Percentiles rank a stretch among this genome's conserved stretches.
Evolutionary conservation across 2,329 filamentous ascomycete genomes (phyloP).

Genomic region (Dichotomopilus funicola): DNA sequence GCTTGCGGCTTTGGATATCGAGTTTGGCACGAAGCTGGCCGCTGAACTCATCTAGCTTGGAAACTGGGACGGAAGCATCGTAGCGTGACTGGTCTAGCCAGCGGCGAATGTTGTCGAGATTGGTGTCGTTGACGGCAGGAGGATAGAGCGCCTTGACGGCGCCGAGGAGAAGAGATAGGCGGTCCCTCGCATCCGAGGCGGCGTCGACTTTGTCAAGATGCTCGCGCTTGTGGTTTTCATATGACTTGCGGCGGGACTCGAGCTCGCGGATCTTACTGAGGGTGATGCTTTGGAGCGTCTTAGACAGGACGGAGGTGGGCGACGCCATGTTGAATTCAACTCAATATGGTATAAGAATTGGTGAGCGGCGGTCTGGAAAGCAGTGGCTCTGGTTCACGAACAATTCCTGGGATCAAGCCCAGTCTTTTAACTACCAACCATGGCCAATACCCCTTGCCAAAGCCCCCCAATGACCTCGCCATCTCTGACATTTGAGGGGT

Average conservation of each 20-base stretch:
- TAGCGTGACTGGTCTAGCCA: conserved; percentile 33
- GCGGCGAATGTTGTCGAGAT: conserved; percentile 28
- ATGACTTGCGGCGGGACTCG: conserved; percentile 25
- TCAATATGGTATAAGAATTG: background rate
- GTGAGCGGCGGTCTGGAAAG: background rate
- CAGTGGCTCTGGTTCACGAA: too few relatives aligned
- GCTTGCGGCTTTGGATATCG: conserved; percentile 32
- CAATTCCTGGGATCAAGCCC: too few relatives aligned
- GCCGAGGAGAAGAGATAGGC: conserved; percentile 20
- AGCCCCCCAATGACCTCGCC: too few relatives aligned
- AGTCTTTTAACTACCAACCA: too few relatives aligned
- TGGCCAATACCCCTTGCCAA: too few relatives aligned
- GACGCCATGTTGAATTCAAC: conserved; percentile 16
- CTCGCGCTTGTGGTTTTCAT: conserved; percentile 36
- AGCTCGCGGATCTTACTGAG: conserved; percentile 28
- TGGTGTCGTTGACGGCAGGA: conserved; percentile 5
- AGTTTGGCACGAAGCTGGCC: conserved; percentile 28
- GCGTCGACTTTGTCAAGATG: conserved; percentile 30
- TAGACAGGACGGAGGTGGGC: conserved; percentile 24
- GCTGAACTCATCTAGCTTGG: conserved; percentile 29
- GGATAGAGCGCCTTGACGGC: conserved; percentile 22
- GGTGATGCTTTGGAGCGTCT: conserved; percentile 27
- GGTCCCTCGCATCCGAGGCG: conserved; percentile 14
- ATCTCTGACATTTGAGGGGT: too few relatives aligned
- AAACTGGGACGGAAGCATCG: conserved; percentile 31